Evolutionary conservation across 1,284 basidiomycete genomes (phyloP), one percentile per base, ranked within the genome.

Genomic region (Porogramme epimiltina): DNA sequence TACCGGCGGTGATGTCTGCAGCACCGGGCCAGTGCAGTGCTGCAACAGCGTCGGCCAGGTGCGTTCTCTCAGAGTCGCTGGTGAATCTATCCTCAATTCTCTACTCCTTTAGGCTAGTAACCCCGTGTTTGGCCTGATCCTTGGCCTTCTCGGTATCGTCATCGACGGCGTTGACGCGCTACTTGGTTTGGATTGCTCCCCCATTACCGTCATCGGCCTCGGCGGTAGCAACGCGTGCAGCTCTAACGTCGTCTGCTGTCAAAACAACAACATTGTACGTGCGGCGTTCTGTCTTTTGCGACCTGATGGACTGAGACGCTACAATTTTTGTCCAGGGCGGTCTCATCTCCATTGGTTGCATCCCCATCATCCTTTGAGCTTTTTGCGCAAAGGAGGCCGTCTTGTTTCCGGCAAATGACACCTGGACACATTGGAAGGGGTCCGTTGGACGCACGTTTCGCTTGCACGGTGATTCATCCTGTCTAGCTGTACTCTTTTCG

Each of bases 141-240:
- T 56, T 6, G 62, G 60, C 18, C 47, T 60, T 4, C 60, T 64
- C 23, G 57, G 55, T 23, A 43, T 63, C 37, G 60, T 62, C 26
- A 22, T 63, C 25, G 41, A 50, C 23, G 54, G 47, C 25, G 45
- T 62, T 18, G 53, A 56, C 20, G 55, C 26, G 3, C 54, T 62
- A 4, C 43, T 63, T n/a, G 62, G 62, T 18, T 40, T 63, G 13
- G 43, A 51, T 36, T 63, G 62, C 57, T 59, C 58, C 5, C 60
- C 62, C 8, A 54, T 63, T 45, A 49, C 41, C 18, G 56, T 59
- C 24, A 44, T 62, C 45, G 58, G 56, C 10, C 51, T 60, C 8
- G 62, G 59, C 26, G 18, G 25, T 9, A 54, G 58, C 48, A 38
- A 19, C 40, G 45, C 49, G 15, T 61, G 62, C 55, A 38, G 36